Evolutionary conservation across 1,139 yeast species (phyloP), one percentile per base, ranked within the genome.

Genomic region (Yamadazyma sp.): DNA sequence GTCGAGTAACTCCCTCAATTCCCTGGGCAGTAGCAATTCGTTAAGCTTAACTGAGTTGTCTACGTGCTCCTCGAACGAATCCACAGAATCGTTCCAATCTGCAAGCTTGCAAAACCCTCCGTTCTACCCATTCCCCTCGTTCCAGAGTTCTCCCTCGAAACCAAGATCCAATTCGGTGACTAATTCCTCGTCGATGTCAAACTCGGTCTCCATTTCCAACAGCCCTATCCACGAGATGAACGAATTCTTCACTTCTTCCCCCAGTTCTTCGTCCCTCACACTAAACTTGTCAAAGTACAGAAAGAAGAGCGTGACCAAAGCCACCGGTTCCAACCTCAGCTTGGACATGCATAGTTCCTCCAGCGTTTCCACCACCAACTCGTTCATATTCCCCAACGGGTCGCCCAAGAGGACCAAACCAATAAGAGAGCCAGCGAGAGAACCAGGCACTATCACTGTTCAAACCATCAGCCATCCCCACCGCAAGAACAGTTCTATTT

Each of bases 1-100:
- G 34, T 56, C 64, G 4, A 44, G 45, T 8, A 43, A 45, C 34
- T 50, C 54, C 1, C 40, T 50, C 25, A 49, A 46, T 34, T 60
- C 64, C n/a, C 47, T 54, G 11, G 51, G 44, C 25, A 45, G 50
- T 38, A 46, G 23, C 14, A 29, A 29, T n/a, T 29, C 32, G 32
- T 29, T 29, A 27, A 14, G 51, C 29, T 41, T 48, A 31, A 44
- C 50, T 12, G 53, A 49, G 26, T 43, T 49, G 29, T 48, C 52
- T 16, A 49, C 53, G n/a, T 49, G 48, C 37, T 48, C 52, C 22
- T 49, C 53, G 6, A 45, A 49, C 38, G 53, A 49, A 23, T 49
- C 53, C 7, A 40, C 36, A 17, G 53, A 49, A 26, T 48, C 53
- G 5, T 30, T 30, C 24, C 31, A 28, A 28, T 28, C 31, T 8